These are phyloP conservation scores for Talaromyces nanjingensis DNA, from an alignment of 495 filamentous ascomycete genomes.

Conservation along the genomic window DNA sequence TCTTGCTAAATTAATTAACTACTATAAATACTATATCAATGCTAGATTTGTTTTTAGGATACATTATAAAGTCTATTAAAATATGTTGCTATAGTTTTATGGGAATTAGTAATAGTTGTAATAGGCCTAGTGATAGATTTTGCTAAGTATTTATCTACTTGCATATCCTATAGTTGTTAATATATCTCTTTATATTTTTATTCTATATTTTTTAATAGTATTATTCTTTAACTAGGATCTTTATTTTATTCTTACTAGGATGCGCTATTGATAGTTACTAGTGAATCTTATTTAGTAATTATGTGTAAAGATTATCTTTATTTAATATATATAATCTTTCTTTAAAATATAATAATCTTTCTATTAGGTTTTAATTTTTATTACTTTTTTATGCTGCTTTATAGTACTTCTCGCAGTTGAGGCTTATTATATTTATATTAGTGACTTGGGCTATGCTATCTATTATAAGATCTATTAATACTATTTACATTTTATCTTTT, in stretches of 20 bases:
- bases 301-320: no score
- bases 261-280: no score
- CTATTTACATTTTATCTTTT: neutral
- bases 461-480: neutral
- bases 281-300: neutral
- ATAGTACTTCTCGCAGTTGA: neutral
- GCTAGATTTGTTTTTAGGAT: neutral
- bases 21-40: conserved; percentile 11
- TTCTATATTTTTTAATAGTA: no score
- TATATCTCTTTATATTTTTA: no score
- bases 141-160: neutral
- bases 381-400: neutral
- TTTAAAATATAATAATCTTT: no score
- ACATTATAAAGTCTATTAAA: conserved; percentile 14
- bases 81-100: conserved; percentile 16
- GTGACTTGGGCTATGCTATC: neutral
- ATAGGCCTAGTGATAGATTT: conserved; percentile 11
- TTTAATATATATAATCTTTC: no score
- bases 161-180: neutral
- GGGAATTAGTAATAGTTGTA: conserved; percentile 18
- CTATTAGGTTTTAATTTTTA: neutral
- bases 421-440: neutral
- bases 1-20: conserved; percentile 11
- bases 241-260: no score
- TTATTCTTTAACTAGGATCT: no score